Conservation (phyloP, 139 green algal genomes). For the Deuterostichococcus epilithicus region DNA sequence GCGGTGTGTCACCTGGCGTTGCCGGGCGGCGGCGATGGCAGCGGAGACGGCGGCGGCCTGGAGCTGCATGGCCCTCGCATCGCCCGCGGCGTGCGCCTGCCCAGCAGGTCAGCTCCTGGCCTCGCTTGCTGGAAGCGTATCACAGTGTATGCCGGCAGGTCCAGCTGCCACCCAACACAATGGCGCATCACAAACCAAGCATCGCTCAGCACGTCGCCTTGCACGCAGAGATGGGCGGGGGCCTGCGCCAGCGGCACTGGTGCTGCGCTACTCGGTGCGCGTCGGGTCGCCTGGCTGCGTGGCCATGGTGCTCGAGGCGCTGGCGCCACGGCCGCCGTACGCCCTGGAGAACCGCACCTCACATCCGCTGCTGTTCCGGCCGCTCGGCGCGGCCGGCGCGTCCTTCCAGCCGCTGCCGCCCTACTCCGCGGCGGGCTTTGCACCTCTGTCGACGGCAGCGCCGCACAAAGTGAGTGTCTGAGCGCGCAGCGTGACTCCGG, state of each 20-base stretch:
- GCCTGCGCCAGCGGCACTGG: constrained; percentile 17
- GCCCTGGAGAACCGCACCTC: constrained; percentile 57
- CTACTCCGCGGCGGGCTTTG: constrained; percentile 34
- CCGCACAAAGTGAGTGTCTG: background rate
- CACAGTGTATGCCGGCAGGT: background rate
- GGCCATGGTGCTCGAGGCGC: constrained; percentile 44
- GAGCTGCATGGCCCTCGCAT: background rate
- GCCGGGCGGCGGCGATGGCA: background rate
- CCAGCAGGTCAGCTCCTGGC: too few relatives aligned
- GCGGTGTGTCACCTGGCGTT: background rate
- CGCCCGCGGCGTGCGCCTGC: background rate
- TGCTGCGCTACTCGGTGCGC: constrained; percentile 38
- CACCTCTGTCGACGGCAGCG: background rate
- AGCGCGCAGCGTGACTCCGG: too few relatives aligned
- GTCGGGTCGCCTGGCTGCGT: constrained; percentile 41
- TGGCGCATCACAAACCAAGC: too few relatives aligned
- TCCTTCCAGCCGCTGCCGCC: constrained; percentile 50
- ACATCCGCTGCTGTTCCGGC: constrained; percentile 51
- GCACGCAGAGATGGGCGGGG: background rate
- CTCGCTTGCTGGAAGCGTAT: too few relatives aligned
- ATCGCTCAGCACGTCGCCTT: too few relatives aligned
- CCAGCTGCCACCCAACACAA: too few relatives aligned
- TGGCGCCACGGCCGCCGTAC: constrained; percentile 42
- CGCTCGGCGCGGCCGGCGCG: constrained; percentile 20
- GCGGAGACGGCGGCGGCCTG: background rate